Evolutionary conservation across 2,329 filamentous ascomycete genomes (phyloP).

Genomic region (Fusarium irregulare): DNA sequence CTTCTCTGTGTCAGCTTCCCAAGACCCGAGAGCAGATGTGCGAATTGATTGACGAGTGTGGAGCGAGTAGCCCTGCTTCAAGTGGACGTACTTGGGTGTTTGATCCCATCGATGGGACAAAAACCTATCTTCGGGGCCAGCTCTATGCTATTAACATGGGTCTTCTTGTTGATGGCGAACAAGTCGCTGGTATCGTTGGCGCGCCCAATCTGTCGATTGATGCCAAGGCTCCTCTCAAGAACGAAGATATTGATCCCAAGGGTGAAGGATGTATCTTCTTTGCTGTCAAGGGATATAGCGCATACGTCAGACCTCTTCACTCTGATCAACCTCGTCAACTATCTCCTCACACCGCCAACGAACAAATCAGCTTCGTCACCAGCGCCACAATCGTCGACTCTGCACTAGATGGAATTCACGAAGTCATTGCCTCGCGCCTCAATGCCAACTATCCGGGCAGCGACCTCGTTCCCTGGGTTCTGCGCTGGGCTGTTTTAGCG

Average conservation of each 20-base stretch:
- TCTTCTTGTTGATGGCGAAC: slow-evolving; percentile 62
- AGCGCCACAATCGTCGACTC: slow-evolving; percentile 59
- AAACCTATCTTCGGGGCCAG: slow-evolving; percentile 65
- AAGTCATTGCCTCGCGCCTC: slow-evolving; percentile 56
- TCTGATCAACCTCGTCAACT: slow-evolving; percentile 49
- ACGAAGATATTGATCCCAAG: slow-evolving; percentile 57
- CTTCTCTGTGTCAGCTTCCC: slow-evolving; percentile 50
- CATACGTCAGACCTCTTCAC: slow-evolving; percentile 58
- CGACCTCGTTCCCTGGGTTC: slow-evolving; percentile 68
- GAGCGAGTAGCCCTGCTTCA: slow-evolving; percentile 52
- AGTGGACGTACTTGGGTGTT: slow-evolving; percentile 66
- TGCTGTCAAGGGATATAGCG: slow-evolving; percentile 61
- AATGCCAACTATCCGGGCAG: slow-evolving; percentile 58
- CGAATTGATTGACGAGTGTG: slow-evolving; percentile 65
- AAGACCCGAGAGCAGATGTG: slow-evolving; percentile 59
- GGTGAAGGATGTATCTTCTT: slow-evolving; percentile 63
- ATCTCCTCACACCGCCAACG: slow-evolving; percentile 43
- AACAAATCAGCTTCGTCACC: slow-evolving; percentile 59
- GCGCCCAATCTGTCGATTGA: slow-evolving; percentile 59
- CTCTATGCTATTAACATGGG: slow-evolving; percentile 69
- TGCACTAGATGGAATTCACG: slow-evolving; percentile 60
- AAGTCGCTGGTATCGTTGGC: slow-evolving; percentile 63
- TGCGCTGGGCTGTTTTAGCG: slow-evolving; percentile 65
- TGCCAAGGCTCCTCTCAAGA: slow-evolving; percentile 53
- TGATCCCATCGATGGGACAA: slow-evolving; percentile 70